Base-by-base conservation (phyloP, 805 yeast species). In the Kluyveromyces dobzhanskii region DNA sequence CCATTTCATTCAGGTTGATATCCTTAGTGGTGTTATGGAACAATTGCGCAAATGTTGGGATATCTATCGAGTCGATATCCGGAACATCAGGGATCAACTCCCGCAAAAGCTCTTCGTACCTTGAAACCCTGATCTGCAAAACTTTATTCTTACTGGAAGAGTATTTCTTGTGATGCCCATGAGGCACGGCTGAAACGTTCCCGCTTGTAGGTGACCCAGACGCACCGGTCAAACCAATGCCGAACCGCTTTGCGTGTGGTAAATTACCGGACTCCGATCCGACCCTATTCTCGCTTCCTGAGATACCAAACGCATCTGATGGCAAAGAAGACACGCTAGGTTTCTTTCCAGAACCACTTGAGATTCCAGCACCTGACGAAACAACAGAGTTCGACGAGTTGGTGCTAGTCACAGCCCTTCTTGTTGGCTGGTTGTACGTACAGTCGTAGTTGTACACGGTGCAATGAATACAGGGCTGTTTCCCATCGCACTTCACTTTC, bases 361-460 rank as follows among this genome's bases (percentile, higher is more conserved):
- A 16, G 18, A 27, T n/a, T 13, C 29, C 30, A 28, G 41, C 35
- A 39, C 17, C 24, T 26, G 40, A 17, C 28, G 41, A 18, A 26
- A 17, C n/a, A n/a, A 18, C 40, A 12, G 25, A 26, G 24, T 16
- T 18, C 19, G 35, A 12, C 19, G 41, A 17, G 16, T 27, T 11
- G 17, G 32, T 17, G 19, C 44, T 32, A 40, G 24, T 24, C 26
- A 34, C 27, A 32, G 44, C 27, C 36, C 59, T 47, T 40, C 51
- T 55, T 3, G 80, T 70, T 8, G 94, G 90, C 51, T 84, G 85
- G 53, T 82, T 84, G 56, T 86, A 86, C 0, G 94, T 76, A 61
- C 96, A 86, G 41, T 76, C 81, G 58, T 82, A 84, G 16, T 85
- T 76, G 61, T 85, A 87, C 1, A 85, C 95, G 1, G 95, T 82